Base-by-base conservation (phyloP, 2,329 filamentous ascomycete species). In the Aureobasidium sp. region DNA sequence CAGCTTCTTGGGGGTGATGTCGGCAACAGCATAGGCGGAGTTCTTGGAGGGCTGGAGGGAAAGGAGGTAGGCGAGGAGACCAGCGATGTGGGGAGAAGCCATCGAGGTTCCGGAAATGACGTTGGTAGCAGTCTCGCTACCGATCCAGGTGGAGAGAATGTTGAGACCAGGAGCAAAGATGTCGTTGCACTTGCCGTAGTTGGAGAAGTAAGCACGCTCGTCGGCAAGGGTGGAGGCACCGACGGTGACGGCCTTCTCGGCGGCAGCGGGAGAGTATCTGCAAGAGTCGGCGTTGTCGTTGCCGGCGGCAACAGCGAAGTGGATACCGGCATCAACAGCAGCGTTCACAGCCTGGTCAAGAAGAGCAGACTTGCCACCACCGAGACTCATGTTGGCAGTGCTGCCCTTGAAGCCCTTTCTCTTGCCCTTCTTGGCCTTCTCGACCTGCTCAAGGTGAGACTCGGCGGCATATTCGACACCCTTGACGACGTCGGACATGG, bases 81-180 rank as follows among this genome's bases (percentile, higher is more conserved):
- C 93, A 68, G 85, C 86, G 69, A 98, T 86, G 74, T 98, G 93
- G 63, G 93, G 93, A 58, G 93, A 97, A 58, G 93, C 93, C 93
- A 98, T 98, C 53, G 93, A 98, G 61, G 93, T 98, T 71, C 93
- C 93, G 37, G 91, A 97, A 77, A 98, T 98, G 75, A 89, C 96
- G 84, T 98, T 98, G 77, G 89, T 83, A 66, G 93, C 91, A 66
- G 91, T 85, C 74, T 93, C 87, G 82, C 86, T 91, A 70, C 94
- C 93, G 65, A 95, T 95, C 93, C 93, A 98, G 71, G 93, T 97
- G 61, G 93, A 98, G 65, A 88, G 82, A 66, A 98, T 95, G 84
- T 90, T 95, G 66, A 96, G 80, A 68, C 93, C 93, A 57, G 93
- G 93, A 59, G 90, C 93, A 67, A 98, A 98, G 79, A 98, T 95